A percentile compares a stretch with the other conserved stretches of the same genome.
These are phyloP conservation scores for Dendrocalamus sinicus DNA, from an alignment of 176 grass and related monocot species.

Conservation along the genomic window DNA sequence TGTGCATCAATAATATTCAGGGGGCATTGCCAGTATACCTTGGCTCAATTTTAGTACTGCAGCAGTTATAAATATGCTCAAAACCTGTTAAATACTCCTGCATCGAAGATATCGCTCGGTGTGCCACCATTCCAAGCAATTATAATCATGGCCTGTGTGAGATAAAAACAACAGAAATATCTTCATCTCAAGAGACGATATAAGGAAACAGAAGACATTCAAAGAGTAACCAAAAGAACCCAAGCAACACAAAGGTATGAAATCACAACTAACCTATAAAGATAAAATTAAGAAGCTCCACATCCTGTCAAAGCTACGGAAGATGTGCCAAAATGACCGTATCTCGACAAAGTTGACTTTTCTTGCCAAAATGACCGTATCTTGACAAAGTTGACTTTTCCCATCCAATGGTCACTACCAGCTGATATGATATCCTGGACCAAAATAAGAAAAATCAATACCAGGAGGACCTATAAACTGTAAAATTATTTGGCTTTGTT, in stretches of 20 bases:
- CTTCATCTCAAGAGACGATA: neutral
- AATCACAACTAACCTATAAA: conserved; percentile 67
- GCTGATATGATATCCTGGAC: too few species aligned
- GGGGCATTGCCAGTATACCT: too few species aligned
- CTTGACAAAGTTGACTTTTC: too few species aligned
- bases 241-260: conserved; percentile 13
- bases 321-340: conserved; percentile 96
- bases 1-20: too few species aligned
- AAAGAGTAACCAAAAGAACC: conserved; percentile 38
- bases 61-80: too few species aligned
- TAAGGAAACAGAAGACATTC: conserved; percentile 32
- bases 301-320: conserved; percentile 98
- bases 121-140: conserved; percentile 96
- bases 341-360: conserved; percentile 97
- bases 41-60: too few species aligned
- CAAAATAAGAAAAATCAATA: too few species aligned
- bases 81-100: conserved; percentile 64
- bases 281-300: conserved; percentile 94
- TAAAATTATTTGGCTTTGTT: too few species aligned
- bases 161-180: neutral
- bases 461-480: too few species aligned
- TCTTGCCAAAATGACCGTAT: conserved; percentile 1
- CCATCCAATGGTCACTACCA: too few species aligned
- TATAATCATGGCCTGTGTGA: conserved; percentile 82
- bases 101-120: conserved; percentile 80